These are phyloP conservation scores for Immersiella caudata DNA, from an alignment of 495 filamentous ascomycete species.

Conservation along the genomic window DNA sequence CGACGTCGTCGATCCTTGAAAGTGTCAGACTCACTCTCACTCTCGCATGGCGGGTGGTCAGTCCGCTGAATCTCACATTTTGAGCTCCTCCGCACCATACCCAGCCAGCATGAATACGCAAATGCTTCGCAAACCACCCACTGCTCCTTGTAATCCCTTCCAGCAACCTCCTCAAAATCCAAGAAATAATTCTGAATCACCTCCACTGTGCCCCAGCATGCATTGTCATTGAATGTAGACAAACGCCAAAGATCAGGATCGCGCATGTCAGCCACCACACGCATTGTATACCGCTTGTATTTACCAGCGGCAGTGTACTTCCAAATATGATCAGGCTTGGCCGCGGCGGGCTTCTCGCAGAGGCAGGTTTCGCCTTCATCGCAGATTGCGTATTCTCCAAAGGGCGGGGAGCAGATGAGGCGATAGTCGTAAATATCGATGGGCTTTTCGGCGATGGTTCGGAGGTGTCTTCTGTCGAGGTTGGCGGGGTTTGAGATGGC, in stretches of 20 bases:
- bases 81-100: neutral
- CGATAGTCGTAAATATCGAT: no score
- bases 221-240: slow-evolving; percentile 44
- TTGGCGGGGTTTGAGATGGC: no score
- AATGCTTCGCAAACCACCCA: slow-evolving; percentile 41
- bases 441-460: no score
- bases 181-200: slow-evolving; percentile 43
- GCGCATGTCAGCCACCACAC: slow-evolving; percentile 23
- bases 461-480: no score
- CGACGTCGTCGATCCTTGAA: slow-evolving; percentile 36
- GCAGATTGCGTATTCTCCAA: neutral
- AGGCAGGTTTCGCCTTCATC: slow-evolving; percentile 41
- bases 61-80: slow-evolving; percentile 2
- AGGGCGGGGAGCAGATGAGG: no score
- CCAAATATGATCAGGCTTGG: slow-evolving; percentile 48
- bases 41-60: neutral
- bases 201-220: slow-evolving; percentile 39
- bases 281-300: no score
- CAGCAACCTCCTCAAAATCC: slow-evolving; percentile 40
- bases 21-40: neutral
- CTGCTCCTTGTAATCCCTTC: slow-evolving; percentile 31
- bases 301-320: slow-evolving; percentile 4
- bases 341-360: slow-evolving; percentile 42
- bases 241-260: slow-evolving; percentile 41
- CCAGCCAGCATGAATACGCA: slow-evolving; percentile 22